phyloP scores from a whole-genome alignment of 495 filamentous ascomycete genomes.

The Penicillium steckii region DNA sequence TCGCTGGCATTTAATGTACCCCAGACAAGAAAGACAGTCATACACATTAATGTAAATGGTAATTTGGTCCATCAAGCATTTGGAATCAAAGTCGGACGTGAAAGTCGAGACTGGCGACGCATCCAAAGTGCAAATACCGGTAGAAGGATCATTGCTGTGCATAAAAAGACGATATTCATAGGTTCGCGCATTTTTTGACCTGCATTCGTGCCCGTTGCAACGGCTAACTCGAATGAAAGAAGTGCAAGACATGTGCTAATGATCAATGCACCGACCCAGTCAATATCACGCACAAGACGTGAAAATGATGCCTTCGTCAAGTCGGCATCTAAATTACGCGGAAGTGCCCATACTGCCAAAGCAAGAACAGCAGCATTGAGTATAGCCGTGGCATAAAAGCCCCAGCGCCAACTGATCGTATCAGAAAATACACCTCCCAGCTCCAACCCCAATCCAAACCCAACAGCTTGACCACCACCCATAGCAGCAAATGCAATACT shows the following conservation, averaged over 20 bases:
- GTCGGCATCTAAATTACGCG: background rate
- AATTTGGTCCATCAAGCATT: conserved; percentile 44
- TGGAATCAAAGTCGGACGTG: conserved; percentile 42
- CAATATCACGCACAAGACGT: conserved; percentile 38
- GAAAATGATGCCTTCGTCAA: conserved; percentile 12
- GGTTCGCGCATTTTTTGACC: conserved; percentile 18
- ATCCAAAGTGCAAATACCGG: conserved; percentile 42
- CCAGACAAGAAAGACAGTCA: conserved; percentile 40
- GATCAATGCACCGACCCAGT: conserved; percentile 37
- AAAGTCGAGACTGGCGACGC: conserved; percentile 22
- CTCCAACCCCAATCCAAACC: conserved; percentile 35
- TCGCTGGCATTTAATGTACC: conserved; percentile 40
- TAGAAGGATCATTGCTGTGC: conserved; percentile 27
- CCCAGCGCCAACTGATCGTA: conserved; percentile 42
- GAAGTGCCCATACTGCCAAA: background rate
- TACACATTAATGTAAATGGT: conserved; percentile 39
- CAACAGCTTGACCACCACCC: conserved; percentile 43
- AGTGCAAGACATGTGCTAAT: conserved; percentile 37
- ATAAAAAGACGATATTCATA: conserved; percentile 30
- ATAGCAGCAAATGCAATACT: conserved; percentile 50
- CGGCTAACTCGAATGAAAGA: conserved; percentile 39
- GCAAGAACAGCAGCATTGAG: conserved; percentile 7
- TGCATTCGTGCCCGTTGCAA: conserved; percentile 18
- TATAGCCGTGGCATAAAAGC: conserved; percentile 41
- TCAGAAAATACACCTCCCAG: conserved; percentile 48